Evolutionary conservation across 371 early-diverging fungal species (phyloP), one percentile per base, ranked within the genome.

Genomic region (Nosema granulosis): DNA sequence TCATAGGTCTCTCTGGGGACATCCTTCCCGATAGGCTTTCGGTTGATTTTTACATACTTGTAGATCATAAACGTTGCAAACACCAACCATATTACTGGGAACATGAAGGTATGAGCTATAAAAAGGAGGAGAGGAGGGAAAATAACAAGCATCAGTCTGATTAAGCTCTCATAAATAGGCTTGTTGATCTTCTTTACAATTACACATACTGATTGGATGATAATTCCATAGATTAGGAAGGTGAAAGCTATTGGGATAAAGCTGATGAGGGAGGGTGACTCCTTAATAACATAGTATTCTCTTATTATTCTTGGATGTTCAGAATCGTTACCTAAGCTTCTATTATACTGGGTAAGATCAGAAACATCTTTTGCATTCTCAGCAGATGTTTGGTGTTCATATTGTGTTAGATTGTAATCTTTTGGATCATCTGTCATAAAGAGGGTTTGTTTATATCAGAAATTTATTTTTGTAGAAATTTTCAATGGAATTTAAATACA

Each of bases 101-200:
- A 80, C 4, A 78, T 22, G 29, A 71, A 76, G 2, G 74, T 35
- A 20, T 52, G 18, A 1, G 77, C 18, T 24, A 77, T 34, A 0
- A 85, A 0, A 34, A 76, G 69, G 18, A 70, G 70, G 6, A 75
- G 28, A 11, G 82, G 78, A 0, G 83, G 85, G 51, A 78, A 81
- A 0, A 78, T 32, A 4, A 81, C 24, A 13, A 85, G 75, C 1
- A 76, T 50, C 12, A 68, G 1, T 3, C 78, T 56, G 13, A 77
- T 72, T 0, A 78, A 61, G 16, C 66, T 50, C 31, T 76, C 62
- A 68, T 78, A 80, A 13, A 74, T 59, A 43, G 52, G 66, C 49
- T 29, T 74, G 66, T 76, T 68, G 31, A 68, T 26, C 43, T 71
- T 74, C 63, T 83, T 83, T 77, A 84, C 73, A n/a, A 80, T 32